These are phyloP conservation scores for Exophiala spinifera DNA, from an alignment of 2,329 filamentous ascomycete species.

Conservation along the genomic window DNA sequence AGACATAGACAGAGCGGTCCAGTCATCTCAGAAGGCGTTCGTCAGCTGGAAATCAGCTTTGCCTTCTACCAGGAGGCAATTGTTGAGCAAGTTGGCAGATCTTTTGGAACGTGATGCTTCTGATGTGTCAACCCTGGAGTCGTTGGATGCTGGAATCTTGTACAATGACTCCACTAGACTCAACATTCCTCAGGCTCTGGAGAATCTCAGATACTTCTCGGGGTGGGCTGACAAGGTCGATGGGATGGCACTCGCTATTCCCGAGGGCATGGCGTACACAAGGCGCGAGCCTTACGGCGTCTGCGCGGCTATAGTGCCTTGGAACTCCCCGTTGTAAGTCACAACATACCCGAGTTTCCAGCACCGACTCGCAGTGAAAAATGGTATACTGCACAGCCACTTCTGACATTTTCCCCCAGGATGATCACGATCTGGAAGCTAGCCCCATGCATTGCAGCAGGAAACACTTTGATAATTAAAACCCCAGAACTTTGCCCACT, in stretches of 20 bases:
- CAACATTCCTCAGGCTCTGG: background rate
- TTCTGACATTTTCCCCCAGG: background rate
- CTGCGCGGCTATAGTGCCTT: background rate
- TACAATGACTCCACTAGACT: background rate
- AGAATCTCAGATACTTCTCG: background rate
- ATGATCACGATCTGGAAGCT: conserved; percentile 77
- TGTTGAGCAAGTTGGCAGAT: background rate
- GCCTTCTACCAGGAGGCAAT: background rate
- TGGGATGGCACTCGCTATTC: background rate
- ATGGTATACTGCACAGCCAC: background rate
- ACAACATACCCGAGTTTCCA: no score
- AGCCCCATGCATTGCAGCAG: conserved; percentile 60
- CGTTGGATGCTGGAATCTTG: background rate
- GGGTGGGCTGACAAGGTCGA: background rate
- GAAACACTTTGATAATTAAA: conserved; percentile 59
- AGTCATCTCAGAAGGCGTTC: background rate
- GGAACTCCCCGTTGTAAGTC: background rate
- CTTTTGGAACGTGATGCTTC: background rate
- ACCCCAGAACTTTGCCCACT: conserved; percentile 61
- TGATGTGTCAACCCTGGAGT: background rate
- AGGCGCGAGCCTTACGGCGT: background rate
- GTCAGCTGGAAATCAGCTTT: background rate
- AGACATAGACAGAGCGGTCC: background rate
- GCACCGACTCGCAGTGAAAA: no score
- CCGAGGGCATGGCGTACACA: background rate